These are phyloP conservation scores for Aegilops sharonensis DNA, from an alignment of 176 grass and related monocot species.

Conservation along the genomic window DNA sequence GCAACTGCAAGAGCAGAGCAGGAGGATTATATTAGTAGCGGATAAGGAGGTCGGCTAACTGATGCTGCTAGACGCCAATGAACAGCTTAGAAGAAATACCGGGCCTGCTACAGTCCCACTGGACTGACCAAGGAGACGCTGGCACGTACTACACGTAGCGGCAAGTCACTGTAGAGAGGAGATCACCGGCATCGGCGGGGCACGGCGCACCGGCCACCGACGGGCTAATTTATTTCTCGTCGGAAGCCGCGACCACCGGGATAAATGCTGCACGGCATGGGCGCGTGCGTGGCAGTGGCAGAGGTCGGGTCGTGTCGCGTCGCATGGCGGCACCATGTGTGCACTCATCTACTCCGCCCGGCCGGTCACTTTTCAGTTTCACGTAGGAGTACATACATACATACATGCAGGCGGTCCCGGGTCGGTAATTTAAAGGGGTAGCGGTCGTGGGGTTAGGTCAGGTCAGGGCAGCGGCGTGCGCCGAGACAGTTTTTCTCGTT, in stretches of 20 bases:
- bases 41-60: not conserved
- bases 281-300: not conserved
- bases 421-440: not conserved
- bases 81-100: not conserved
- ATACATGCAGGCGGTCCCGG: not conserved
- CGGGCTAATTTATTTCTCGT: slow-evolving; percentile 28
- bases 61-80: not conserved
- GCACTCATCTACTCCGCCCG: not conserved
- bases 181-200: slow-evolving; percentile 34
- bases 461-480: slow-evolving; percentile 17
- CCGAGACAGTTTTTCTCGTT: slow-evolving; percentile 57
- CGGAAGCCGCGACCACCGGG: slow-evolving; percentile 25
- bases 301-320: not conserved
- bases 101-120: not conserved
- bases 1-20: not conserved
- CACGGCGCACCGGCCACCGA: slow-evolving; percentile 31
- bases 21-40: not conserved
- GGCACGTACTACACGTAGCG: slow-evolving; percentile 6
- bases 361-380: slow-evolving; percentile 1
- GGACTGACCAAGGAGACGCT: not conserved
- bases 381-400: not conserved
- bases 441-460: not conserved
- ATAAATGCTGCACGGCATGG: slow-evolving; percentile 31
- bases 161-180: not conserved
- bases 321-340: not conserved